Conservation (phyloP, 2,329 filamentous ascomycete species). For the Drechslerella dactyloides region DNA sequence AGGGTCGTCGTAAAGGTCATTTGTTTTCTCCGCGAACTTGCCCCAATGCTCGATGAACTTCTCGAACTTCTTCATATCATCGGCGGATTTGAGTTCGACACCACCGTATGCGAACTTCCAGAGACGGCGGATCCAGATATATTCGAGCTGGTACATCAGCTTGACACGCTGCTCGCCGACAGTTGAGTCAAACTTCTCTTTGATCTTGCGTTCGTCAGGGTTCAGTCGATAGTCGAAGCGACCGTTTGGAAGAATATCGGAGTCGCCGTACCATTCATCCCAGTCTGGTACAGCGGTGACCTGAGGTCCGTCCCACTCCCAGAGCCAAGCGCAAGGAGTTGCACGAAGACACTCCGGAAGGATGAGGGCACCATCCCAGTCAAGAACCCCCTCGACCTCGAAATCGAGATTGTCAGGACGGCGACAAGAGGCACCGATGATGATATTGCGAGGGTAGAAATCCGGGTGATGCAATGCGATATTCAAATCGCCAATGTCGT, state of each 20-base stretch:
- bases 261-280: conserved; percentile 49
- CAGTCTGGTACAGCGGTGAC: conserved; percentile 27
- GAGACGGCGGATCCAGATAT: conserved; percentile 44
- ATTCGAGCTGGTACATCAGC: conserved; percentile 42
- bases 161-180: conserved; percentile 13
- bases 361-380: conserved; percentile 30
- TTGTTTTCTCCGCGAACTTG: conserved; percentile 17
- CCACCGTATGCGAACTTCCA: conserved; percentile 40
- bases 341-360: conserved; percentile 40
- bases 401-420: conserved; percentile 37
- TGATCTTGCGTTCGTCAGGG: conserved; percentile 39
- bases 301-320: conserved; percentile 32
- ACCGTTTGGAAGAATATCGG: conserved; percentile 31
- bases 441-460: conserved; percentile 44
- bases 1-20: conserved; percentile 14
- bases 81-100: conserved; percentile 1
- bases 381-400: conserved; percentile 37
- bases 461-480: conserved; percentile 40
- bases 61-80: conserved; percentile 19
- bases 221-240: conserved; percentile 41
- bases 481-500: conserved; percentile 2
- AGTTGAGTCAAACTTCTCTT: conserved; percentile 23
- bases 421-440: conserved; percentile 28
- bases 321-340: conserved; percentile 39
- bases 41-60: conserved; percentile 35